Conservation (phyloP, 441 rosid species). For the Gossypium davidsonii region DNA sequence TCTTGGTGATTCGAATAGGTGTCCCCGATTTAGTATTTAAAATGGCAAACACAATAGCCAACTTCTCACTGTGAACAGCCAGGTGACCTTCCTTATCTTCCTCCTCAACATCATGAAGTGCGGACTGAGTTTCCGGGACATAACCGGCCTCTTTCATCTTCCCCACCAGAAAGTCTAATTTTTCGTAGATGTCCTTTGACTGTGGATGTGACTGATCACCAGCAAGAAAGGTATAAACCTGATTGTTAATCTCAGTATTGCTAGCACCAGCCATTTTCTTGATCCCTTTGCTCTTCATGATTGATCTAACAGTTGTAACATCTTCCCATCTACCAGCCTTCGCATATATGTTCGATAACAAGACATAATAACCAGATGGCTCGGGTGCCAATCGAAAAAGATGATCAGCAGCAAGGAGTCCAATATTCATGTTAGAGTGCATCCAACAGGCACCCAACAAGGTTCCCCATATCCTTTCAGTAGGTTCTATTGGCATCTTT, state of each 20-base stretch:
- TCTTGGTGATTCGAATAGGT: constrained; percentile 46
- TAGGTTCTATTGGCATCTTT: constrained; percentile 45
- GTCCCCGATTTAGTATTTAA: constrained; percentile 27
- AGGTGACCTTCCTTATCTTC: constrained; percentile 56
- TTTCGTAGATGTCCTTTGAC: constrained; percentile 31
- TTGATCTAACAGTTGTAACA: constrained; percentile 35
- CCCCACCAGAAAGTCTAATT: constrained; percentile 36
- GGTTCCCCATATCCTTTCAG: constrained; percentile 57
- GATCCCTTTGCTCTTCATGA: constrained; percentile 49
- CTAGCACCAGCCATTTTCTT: constrained; percentile 47
- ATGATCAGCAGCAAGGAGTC: constrained; percentile 23
- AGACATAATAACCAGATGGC: constrained; percentile 48
- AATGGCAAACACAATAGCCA: constrained; percentile 50
- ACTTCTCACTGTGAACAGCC: constrained; percentile 51
- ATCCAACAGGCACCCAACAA: constrained; percentile 45
- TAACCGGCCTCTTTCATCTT: constrained; percentile 52
- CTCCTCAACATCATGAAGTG: constrained; percentile 59
- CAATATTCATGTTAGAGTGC: constrained; percentile 37
- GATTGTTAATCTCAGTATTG: constrained; percentile 40
- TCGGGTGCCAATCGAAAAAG: constrained; percentile 25
- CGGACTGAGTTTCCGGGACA: constrained; percentile 45
- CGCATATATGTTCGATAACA: constrained; percentile 54
- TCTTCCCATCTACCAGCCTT: constrained; percentile 56
- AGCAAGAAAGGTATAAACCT: constrained; percentile 41
- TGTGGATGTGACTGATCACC: constrained; percentile 41